Evolutionary conservation across 2,329 filamentous ascomycete genomes (phyloP), one percentile per base, ranked within the genome.

Genomic region (Leptographium flavum): DNA sequence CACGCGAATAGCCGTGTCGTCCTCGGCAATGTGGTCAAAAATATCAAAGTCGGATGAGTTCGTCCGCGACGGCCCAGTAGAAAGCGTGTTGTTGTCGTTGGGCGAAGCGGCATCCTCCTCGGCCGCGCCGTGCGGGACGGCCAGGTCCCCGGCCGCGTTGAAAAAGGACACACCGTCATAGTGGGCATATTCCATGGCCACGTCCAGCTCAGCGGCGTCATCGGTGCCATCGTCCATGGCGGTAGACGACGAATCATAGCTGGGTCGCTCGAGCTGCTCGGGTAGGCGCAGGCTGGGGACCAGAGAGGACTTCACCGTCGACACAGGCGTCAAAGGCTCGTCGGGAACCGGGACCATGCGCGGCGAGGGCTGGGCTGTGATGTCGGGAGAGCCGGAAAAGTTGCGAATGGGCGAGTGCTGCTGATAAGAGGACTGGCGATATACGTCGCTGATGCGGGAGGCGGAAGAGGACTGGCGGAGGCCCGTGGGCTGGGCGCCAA

Each of bases 1-100:
- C 30, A 70, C 71, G 50, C 79, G 75, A 32, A 93, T 70, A 11
- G 82, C 81, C 10, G 79, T 83, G 60, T 94, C 87, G 54, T 94
- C 87, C 53, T 83, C 81, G 9, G 83, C 81, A 11, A 44, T 45
- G 28, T 79, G 72, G 39, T 79, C 73, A 9, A 64, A 64, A 27
- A 69, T 53, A 32, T 74, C 65, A 32, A 70, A 56, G 27, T 74
- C 65, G 15, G 79, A 71, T 2, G 73, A 74, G 47, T 74, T 75
- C 5, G 79, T 74, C 32, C 72, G 67, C 13, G 73, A 71, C n/a
- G 70, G 65, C 46, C 60, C 50, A 56, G 62, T 63, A 4, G 76
- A 76, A n/a, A 67, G 58, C 0, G 65, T 74, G 71, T 47, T 51
- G 38, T 71, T 68, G 27, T 73, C 71, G n/a, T 67, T 62, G 14